phyloP scores from a whole-genome alignment of 2,329 filamentous ascomycete species.

The Cladorrhinum sp. region DNA sequence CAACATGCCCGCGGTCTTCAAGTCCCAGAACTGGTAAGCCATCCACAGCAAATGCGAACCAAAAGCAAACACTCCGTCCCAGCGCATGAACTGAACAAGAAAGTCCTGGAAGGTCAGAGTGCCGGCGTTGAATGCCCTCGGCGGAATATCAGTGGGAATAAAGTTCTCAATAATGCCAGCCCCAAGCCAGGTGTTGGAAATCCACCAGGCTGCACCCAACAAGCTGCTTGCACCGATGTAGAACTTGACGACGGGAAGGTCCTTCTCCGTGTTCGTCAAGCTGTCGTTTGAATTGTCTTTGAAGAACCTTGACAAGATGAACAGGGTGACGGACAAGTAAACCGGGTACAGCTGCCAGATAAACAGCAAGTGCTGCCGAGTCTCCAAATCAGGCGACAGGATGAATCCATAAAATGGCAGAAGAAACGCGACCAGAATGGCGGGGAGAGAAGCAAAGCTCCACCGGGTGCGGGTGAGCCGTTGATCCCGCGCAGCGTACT shows the following conservation, averaged over 20 bases:
- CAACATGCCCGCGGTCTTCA: conserved; percentile 20
- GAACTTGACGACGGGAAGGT: conserved; percentile 14
- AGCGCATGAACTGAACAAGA: conserved; percentile 14
- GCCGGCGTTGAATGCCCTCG: neutral
- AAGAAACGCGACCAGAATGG: conserved; percentile 14
- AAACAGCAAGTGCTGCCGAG: conserved; percentile 11
- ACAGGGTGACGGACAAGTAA: conserved; percentile 7
- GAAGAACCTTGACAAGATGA: neutral
- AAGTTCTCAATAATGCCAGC: neutral
- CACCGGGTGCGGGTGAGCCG: conserved; percentile 18
- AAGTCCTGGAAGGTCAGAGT: neutral
- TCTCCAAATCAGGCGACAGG: conserved; percentile 3
- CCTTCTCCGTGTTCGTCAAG: neutral
- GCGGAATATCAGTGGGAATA: neutral
- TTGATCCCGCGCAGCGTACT: conserved; percentile 18
- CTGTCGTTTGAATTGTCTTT: conserved; percentile 17
- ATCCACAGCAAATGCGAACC: conserved; percentile 20
- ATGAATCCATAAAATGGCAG: conserved; percentile 12
- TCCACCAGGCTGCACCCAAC: conserved; percentile 13
- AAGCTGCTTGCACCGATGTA: conserved; percentile 10
- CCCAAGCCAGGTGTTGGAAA: neutral
- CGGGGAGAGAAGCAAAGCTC: conserved; percentile 14
- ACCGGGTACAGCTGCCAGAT: conserved; percentile 21
- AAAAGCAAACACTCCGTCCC: conserved; percentile 18
- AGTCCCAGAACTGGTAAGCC: conserved; percentile 23